phyloP scores from a whole-genome alignment of 805 yeast genomes.

The Candida michaelii region DNA sequence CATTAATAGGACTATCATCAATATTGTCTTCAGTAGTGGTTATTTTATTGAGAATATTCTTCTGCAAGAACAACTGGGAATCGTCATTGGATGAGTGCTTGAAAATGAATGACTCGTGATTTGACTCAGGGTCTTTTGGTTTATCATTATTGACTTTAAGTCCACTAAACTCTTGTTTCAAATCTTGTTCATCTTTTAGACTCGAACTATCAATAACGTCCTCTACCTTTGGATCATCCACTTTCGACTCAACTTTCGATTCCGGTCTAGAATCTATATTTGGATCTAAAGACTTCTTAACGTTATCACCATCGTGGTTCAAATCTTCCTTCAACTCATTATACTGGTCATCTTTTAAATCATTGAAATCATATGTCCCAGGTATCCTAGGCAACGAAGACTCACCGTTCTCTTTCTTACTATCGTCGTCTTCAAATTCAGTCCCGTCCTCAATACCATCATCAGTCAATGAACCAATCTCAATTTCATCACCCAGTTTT shows the following conservation, averaged over 20 bases:
- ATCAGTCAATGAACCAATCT: constrained; percentile 6
- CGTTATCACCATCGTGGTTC: too few relatives aligned
- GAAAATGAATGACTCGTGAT: background rate
- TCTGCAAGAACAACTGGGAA: constrained; percentile 16
- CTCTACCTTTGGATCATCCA: too few relatives aligned
- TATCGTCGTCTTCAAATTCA: constrained; percentile 1
- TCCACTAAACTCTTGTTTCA: background rate
- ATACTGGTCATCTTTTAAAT: constrained; percentile 13
- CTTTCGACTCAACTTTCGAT: too few relatives aligned
- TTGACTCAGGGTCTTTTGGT: background rate
- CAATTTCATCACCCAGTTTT: constrained; percentile 9
- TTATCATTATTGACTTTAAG: background rate
- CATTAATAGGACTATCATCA: constrained; percentile 21
- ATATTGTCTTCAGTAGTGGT: constrained; percentile 34
- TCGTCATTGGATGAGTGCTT: constrained; percentile 14
- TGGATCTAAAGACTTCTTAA: constrained; percentile 46
- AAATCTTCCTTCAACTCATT: constrained; percentile 2
- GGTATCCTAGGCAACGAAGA: constrained; percentile 24
- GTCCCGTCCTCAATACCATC: constrained; percentile 1
- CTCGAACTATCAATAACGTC: background rate
- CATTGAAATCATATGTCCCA: constrained; percentile 23
- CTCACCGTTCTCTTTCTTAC: constrained; percentile 5
- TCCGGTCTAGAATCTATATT: too few relatives aligned
- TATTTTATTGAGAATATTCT: constrained; percentile 27
- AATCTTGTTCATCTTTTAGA: background rate